Conservation (phyloP, 2,329 filamentous ascomycete species). For the Monascus ruber region DNA sequence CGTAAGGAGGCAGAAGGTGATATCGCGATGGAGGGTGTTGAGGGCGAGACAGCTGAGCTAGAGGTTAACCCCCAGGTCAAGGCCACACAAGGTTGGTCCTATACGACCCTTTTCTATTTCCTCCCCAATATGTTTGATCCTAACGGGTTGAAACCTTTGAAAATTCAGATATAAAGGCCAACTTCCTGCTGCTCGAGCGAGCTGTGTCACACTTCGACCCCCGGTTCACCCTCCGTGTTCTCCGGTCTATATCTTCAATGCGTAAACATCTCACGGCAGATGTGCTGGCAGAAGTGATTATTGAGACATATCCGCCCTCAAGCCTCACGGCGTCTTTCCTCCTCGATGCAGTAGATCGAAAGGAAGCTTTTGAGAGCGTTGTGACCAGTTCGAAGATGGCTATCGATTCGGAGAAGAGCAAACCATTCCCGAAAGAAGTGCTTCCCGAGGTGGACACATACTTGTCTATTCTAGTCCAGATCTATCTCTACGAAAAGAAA, state of each 20-base stretch:
- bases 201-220: conserved; percentile 89
- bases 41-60: conserved; percentile 32
- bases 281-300: conserved; percentile 68
- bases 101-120: too few relatives aligned
- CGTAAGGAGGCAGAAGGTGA: conserved; percentile 56
- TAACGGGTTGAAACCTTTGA: too few relatives aligned
- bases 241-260: conserved; percentile 90
- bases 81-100: conserved; percentile 35
- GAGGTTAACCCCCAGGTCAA: conserved; percentile 37
- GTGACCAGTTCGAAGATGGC: conserved; percentile 58
- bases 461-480: conserved; percentile 74
- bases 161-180: conserved; percentile 76
- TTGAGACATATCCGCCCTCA: conserved; percentile 63
- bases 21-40: conserved; percentile 55
- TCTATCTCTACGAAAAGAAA: conserved; percentile 78
- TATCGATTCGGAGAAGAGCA: conserved; percentile 59
- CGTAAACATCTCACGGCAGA: conserved; percentile 81
- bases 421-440: conserved; percentile 54
- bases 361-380: conserved; percentile 52
- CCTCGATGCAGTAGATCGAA: conserved; percentile 57
- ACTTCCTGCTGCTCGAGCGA: conserved; percentile 82
- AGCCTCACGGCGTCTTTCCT: conserved; percentile 58
- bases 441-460: conserved; percentile 84
- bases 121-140: too few relatives aligned
- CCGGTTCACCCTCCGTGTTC: conserved; percentile 84